Evolutionary conservation across 768 basidiomycete genomes (phyloP), one percentile per base, ranked within the genome.

Genomic region (Ramaria rubella): DNA sequence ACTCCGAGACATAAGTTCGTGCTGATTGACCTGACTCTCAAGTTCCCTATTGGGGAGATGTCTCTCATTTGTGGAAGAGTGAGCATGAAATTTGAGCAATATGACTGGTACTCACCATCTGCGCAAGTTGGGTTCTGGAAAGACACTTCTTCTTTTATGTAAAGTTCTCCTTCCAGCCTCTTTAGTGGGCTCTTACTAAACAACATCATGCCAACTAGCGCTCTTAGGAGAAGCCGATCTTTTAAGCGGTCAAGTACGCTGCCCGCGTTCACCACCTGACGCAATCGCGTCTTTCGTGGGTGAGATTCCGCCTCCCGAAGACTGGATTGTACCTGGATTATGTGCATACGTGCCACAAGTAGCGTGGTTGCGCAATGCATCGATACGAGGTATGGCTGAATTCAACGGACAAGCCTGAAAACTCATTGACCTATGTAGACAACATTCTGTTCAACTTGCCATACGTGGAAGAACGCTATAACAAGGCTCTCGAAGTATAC

Each of bases 181-280:
- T 42, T 9, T 40, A 55, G 23, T 46, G 4, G 17, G 49, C 31
- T 54, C 19, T 56, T 65, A 62, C 64, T 46, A 49, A 27, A 52
- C 55, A 31, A 17, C 29, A 11, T 5, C 44, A 49, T 61, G 27
- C 23, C 43, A n/a, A n/a, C n/a, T n/a, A 84, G 86, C 86, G 6
- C 79, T 96, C 38, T 77, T 97, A 4, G 94, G 94, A 24, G 92
- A 94, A 73, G 86, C 89, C 5, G 92, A 94, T 69, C 62, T 94
- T 14, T 71, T 96, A 8, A 73, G 86, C 19, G 94, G 94, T 0
- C 88, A 93, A 63, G 70, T 93, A 31, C 61, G 85, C 8, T 90
- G 90, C 63, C 93, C 94, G 11, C 80, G 90, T 23, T 92, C 93
- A 2, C 86, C 89, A 1, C 89, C 91, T 2, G 82, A 94, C 67